A percentile compares a stretch with the other conserved stretches of the same genome.
phyloP scores from a whole-genome alignment of 208 protist genomes.

The Trypanosoma lewisi region DNA sequence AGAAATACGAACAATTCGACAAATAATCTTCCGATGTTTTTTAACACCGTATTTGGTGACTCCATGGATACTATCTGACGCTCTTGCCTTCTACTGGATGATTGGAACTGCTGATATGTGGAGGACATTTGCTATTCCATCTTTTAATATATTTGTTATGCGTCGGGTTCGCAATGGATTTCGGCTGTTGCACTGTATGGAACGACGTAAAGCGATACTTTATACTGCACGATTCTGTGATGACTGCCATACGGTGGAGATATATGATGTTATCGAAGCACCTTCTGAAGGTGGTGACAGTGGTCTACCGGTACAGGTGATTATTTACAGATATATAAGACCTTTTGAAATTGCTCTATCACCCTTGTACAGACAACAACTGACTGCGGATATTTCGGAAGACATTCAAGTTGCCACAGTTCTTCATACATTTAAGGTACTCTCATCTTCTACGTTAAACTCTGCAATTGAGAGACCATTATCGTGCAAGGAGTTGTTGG shows the following conservation, averaged over 20 bases:
- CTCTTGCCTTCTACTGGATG: conserved; percentile 51
- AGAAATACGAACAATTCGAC: conserved; percentile 18
- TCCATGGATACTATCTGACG: conserved; percentile 52
- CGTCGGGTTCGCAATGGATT: conserved; percentile 60
- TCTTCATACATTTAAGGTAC: conserved; percentile 60
- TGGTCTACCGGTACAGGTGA: background rate
- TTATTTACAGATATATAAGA: conserved; percentile 16
- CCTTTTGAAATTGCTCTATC: conserved; percentile 20
- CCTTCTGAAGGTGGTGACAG: background rate
- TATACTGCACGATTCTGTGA: conserved; percentile 27
- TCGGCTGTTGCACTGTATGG: conserved; percentile 43
- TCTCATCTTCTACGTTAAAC: conserved; percentile 28
- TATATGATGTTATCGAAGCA: conserved; percentile 56
- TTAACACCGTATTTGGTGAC: conserved; percentile 29
- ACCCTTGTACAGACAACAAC: background rate
- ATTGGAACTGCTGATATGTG: conserved; percentile 47
- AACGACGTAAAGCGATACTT: conserved; percentile 41
- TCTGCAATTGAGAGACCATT: conserved; percentile 9
- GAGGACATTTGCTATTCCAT: conserved; percentile 31
- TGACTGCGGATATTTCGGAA: conserved; percentile 29
- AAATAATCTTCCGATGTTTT: conserved; percentile 14
- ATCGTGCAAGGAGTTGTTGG: conserved; percentile 11
- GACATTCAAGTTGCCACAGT: conserved; percentile 67
- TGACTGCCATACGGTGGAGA: conserved; percentile 21
- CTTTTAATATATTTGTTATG: conserved; percentile 54